A percentile compares a stretch with the other conserved stretches of the same genome.
phyloP scores from a whole-genome alignment of 2,329 filamentous ascomycete genomes.

The Beauveria sp. region DNA sequence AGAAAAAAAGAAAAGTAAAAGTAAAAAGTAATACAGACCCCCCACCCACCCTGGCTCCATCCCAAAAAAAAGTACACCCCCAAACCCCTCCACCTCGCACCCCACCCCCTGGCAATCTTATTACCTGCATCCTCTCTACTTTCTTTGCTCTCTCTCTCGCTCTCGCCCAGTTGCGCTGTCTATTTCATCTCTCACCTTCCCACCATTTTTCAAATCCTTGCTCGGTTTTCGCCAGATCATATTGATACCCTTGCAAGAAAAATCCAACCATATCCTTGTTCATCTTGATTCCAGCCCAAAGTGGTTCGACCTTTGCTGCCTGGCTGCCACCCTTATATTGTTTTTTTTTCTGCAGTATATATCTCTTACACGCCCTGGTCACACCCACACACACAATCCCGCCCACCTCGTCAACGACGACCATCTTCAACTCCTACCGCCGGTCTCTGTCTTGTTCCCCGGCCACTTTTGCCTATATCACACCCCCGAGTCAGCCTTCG shows the following conservation, averaged over 20 bases:
- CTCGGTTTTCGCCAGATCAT: slow-evolving; percentile 1
- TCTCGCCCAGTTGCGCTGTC: not conserved
- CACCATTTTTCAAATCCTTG: not conserved
- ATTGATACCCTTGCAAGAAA: not conserved
- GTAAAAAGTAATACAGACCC: not conserved
- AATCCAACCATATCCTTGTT: not conserved
- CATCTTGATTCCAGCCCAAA: slow-evolving; percentile 3
- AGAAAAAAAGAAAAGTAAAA: not conserved
- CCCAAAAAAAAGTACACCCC: not conserved
- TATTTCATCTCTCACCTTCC: not conserved
- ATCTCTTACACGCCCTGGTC: slow-evolving; percentile 11
- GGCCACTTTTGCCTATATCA: not conserved
- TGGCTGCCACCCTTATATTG: not conserved
- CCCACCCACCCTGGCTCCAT: not conserved
- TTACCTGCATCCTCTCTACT: not conserved
- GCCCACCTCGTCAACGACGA: not conserved
- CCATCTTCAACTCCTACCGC: not conserved
- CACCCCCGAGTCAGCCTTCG: not conserved
- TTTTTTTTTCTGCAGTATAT: not conserved
- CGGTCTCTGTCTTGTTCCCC: not conserved
- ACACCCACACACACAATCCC: not conserved
- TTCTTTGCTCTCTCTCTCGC: not conserved
- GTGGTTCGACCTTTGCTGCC: slow-evolving; percentile 4
- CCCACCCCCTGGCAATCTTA: slow-evolving; percentile 3
- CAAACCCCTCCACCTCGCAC: not conserved